A percentile compares a stretch with the other conserved stretches of the same genome.
These are phyloP conservation scores for Daldinia sp. DNA, from an alignment of 2,329 filamentous ascomycete species.

Conservation along the genomic window DNA sequence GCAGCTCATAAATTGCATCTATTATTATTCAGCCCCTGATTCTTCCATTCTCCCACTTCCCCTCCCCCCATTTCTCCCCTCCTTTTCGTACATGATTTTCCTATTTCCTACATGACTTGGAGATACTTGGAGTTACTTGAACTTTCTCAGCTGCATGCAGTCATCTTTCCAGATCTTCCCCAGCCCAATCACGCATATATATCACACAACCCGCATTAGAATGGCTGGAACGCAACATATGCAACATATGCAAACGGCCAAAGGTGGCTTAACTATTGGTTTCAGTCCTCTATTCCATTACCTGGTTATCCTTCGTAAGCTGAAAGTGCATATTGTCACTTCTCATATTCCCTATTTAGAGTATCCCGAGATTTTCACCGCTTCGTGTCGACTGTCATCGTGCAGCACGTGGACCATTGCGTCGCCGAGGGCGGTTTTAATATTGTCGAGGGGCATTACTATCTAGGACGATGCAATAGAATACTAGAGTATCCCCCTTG, in stretches of 20 bases:
- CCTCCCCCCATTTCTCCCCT: background rate
- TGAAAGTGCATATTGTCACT: constrained; percentile 7
- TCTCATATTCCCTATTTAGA: constrained; percentile 4
- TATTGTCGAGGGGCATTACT: background rate
- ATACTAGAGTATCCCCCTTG: background rate
- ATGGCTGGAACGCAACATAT: constrained; percentile 2
- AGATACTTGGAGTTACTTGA: background rate
- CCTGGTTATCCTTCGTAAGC: background rate
- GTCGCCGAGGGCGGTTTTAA: background rate
- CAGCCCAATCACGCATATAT: constrained; percentile 1
- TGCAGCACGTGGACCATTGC: constrained; percentile 4
- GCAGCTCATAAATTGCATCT: too few relatives aligned
- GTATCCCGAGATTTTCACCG: constrained; percentile 1
- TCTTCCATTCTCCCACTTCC: too few relatives aligned
- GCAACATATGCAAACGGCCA: background rate
- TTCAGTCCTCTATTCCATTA: constrained; percentile 2
- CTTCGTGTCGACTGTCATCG: background rate
- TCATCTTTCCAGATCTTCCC: constrained; percentile 5
- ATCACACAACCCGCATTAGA: background rate
- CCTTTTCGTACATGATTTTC: background rate
- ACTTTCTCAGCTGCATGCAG: constrained; percentile 13
- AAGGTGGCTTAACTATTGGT: background rate
- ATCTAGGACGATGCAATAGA: background rate
- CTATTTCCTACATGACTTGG: background rate
- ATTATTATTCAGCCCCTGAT: constrained; percentile 1